Evolutionary conservation across 495 filamentous ascomycete genomes (phyloP), one percentile per base, ranked within the genome.

Genomic region (Penicillium bialowiezense): DNA sequence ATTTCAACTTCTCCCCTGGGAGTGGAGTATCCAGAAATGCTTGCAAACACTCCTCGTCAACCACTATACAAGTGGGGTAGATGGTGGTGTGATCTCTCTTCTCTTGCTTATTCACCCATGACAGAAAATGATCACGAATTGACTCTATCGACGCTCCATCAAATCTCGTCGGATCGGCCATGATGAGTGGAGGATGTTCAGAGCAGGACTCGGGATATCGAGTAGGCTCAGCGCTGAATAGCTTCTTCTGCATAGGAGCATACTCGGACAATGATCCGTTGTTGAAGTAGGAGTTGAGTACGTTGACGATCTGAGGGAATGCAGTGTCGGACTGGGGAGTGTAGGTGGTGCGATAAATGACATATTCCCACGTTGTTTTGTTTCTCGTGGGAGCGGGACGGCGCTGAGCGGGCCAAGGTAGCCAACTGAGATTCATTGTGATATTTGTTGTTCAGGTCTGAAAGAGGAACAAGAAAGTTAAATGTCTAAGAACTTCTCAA

Each of bases 311-410:
- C 8, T 19, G 14, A 14, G 34, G 35, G 35, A 48, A 40, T 15
- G 35, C 21, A 18, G 14, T n/a, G 7, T 48, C n/a, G 8, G 45
- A 48, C 5, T 48, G 10, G 6, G 45, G 35, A 21, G 45, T 48
- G 23, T 48, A 48, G 5, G 35, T 48, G 7, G 45, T 48, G 24
- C 45, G 45, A 20, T 48, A 48, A 15, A 48, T 48, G 19, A 48
- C 45, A 32, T 48, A 48, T 14, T 35, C 45, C 34, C 45, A 48
- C 40, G 21, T 48, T 18, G 45, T n/a, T 32, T 29, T 9, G 45
- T n/a, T 33, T 40, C 37, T 37, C 0, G 29, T 21, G 24, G 35
- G 7, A 7, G 45, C 19, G 13, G 39, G 23, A 39, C 39, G 35
- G 24, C 34, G 26, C 7, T 38, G 23, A 0, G 45, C 40, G 6